Evolutionary conservation across 2,329 filamentous ascomycete species (phyloP), one percentile per base, ranked within the genome.

Genomic region (Penicillium sp.): DNA sequence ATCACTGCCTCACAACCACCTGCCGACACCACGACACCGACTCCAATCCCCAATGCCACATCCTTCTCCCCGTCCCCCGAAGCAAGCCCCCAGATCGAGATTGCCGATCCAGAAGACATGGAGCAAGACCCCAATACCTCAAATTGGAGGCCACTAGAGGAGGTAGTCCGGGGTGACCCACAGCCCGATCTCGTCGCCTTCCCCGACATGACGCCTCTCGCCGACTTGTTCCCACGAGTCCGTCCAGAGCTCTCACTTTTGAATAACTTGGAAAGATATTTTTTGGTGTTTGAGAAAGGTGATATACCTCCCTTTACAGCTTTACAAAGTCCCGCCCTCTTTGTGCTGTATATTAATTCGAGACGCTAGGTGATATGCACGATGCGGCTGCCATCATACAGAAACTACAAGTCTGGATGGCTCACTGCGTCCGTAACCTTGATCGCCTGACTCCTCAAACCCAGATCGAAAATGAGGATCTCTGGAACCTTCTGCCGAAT

Each of bases 21-120:
- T 10, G 24, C 5, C 10, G 24, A n/a, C 24, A 28, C 5, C 31
- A 33, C 31, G 7, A 43, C 26, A 55, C 51, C 28, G 37, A 59
- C 48, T 50, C 58, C 21, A 52, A 36, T 65, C 43, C 54, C 58
- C 40, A 52, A 67, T 40, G 56, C 64, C 45, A 58, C 67, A 44
- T 66, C 65, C 7, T 68, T 78, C 43, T 68, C 72, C 9, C 78
- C 77, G 4, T 77, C 78, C 14, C 72, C 77, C 11, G 67, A 71
- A 18, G 71, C 71, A 39, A 79, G 77, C 49, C 77, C 76, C 10
- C 74, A 78, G 51, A 80, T 81, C 28, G 78, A 81, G 63, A 76
- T 80, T 14, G 76, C 77, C 7, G 77, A 79, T 39, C 65, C 74
- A 16, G 79, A 81, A 65, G 79, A 81, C 52, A 77, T 78, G 62